These are phyloP conservation scores for Microdochium trichocladiopsis DNA, from an alignment of 2,329 filamentous ascomycete species.

Conservation along the genomic window DNA sequence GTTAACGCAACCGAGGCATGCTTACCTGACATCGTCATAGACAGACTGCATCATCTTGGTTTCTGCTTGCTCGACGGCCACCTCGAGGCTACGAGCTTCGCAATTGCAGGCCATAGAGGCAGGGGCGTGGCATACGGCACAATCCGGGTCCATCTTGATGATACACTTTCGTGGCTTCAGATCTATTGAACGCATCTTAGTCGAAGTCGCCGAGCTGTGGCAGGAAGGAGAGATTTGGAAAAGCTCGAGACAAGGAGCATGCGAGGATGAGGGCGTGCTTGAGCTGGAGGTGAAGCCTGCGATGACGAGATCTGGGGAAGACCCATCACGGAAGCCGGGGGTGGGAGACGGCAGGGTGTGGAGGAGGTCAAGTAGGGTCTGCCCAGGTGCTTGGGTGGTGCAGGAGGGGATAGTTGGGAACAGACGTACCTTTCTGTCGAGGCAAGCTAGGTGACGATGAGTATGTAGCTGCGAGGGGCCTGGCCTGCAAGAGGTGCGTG, in stretches of 20 bases:
- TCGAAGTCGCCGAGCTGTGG: constrained; percentile 20
- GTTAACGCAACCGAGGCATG: constrained; percentile 5
- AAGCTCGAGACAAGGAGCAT: background rate
- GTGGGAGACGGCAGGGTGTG: background rate
- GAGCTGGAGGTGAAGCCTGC: background rate
- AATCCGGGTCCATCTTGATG: constrained; percentile 63
- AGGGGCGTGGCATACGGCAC: constrained; percentile 58
- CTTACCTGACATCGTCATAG: constrained; percentile 58
- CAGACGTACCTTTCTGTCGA: background rate
- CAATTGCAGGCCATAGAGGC: constrained; percentile 55
- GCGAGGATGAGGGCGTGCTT: background rate
- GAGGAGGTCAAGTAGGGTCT: background rate
- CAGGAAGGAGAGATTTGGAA: constrained; percentile 15
- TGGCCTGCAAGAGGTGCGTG: background rate
- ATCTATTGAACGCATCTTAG: constrained; percentile 47
- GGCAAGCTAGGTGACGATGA: background rate
- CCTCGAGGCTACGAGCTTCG: constrained; percentile 57
- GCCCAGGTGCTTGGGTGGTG: background rate
- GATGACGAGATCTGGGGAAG: background rate
- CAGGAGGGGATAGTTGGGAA: background rate
- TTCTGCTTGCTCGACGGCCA: constrained; percentile 57
- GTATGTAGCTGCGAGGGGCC: background rate
- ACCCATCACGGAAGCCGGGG: background rate
- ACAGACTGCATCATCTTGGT: constrained; percentile 55
- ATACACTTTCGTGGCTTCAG: constrained; percentile 36